Conservation (phyloP, 352 stramenopile genomes). For the Globisporangium cylindrosporum region DNA sequence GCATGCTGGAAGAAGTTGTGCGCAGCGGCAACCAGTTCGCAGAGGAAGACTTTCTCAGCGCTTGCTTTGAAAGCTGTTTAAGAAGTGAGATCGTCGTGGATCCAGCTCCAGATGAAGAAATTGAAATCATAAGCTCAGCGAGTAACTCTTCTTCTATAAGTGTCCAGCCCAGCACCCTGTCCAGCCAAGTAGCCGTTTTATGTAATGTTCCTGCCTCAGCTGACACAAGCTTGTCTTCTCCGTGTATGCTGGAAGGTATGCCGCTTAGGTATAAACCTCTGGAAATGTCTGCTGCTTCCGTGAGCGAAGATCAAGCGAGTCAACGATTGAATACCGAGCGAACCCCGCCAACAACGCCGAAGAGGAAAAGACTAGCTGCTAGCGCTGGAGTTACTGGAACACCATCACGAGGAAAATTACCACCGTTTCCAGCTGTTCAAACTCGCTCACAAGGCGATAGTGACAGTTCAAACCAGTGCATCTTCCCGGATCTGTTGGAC, state of each 20-base stretch:
- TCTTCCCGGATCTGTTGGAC: constrained; percentile 47
- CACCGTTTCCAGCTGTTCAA: background rate
- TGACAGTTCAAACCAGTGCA: constrained; percentile 19
- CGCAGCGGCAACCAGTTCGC: background rate
- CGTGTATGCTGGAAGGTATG: constrained; percentile 11
- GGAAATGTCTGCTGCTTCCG: background rate
- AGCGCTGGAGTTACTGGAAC: background rate
- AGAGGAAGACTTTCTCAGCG: background rate
- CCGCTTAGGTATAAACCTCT: background rate
- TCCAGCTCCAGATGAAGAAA: background rate
- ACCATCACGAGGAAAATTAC: background rate
- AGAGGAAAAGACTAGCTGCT: background rate
- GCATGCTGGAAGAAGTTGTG: background rate
- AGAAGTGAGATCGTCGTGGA: background rate
- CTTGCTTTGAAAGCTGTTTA: background rate
- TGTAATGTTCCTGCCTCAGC: constrained; percentile 4
- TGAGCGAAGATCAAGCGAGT: background rate
- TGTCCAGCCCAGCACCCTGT: background rate
- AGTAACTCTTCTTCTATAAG: background rate
- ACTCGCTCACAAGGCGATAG: background rate
- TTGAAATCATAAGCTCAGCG: background rate
- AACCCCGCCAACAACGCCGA: constrained; percentile 9
- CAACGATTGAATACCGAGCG: background rate
- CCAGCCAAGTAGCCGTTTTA: background rate
- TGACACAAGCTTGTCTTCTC: constrained; percentile 12